These are phyloP conservation scores for Myxozyma kluyveri DNA, from an alignment of 805 yeast genomes.

Conservation along the genomic window DNA sequence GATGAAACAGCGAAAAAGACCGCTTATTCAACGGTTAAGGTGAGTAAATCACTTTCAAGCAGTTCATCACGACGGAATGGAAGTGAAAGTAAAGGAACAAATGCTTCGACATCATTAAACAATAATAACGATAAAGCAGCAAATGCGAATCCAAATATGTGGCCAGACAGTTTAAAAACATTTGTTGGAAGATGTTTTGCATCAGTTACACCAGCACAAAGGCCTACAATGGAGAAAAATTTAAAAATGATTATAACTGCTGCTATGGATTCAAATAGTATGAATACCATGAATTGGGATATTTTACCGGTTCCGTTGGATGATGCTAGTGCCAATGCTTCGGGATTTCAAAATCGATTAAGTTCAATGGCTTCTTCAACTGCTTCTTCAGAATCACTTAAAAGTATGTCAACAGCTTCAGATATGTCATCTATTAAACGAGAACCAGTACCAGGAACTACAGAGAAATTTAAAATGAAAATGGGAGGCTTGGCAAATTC, in stretches of 20 bases:
- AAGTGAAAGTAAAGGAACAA: neutral
- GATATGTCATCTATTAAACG: too few species aligned
- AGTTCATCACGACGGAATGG: neutral
- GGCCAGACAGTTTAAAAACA: constrained; percentile 56
- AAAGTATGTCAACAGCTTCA: too few species aligned
- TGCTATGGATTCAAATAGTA: constrained; percentile 47
- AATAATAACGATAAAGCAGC: constrained; percentile 1
- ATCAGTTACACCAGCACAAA: constrained; percentile 41
- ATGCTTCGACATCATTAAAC: neutral
- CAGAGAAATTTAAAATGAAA: too few species aligned
- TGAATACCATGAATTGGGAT: constrained; percentile 56
- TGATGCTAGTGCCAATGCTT: too few species aligned
- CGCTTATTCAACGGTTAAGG: constrained; percentile 9
- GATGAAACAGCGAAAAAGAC: too few species aligned
- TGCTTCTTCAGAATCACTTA: too few species aligned
- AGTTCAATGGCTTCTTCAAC: too few species aligned
- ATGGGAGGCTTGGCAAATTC: too few species aligned
- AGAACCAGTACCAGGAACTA: too few species aligned
- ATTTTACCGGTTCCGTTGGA: constrained; percentile 51
- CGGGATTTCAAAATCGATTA: too few species aligned
- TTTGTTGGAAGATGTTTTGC: constrained; percentile 52
- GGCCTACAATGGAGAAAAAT: constrained; percentile 48
- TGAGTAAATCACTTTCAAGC: constrained; percentile 2
- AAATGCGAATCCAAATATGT: constrained; percentile 30
- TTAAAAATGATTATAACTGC: constrained; percentile 49